Evolutionary conservation across 345 rosid genomes (phyloP).

Genomic region (Anastatica hierochuntica): DNA sequence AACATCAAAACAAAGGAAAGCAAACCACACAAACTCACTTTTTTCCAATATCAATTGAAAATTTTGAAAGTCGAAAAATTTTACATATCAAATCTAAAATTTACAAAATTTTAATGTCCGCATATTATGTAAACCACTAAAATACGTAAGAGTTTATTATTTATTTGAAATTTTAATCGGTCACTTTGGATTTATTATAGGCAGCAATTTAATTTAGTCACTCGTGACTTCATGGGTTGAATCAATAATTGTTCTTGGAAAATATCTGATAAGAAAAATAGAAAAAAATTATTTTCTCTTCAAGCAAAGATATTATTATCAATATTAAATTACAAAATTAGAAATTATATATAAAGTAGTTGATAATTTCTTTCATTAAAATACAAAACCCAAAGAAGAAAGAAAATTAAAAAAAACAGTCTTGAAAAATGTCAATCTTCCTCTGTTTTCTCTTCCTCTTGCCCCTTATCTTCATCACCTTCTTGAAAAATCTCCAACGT

Average conservation of each 20-base stretch:
- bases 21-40: no score
- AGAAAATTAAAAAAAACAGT: background rate
- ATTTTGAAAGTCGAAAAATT: no score
- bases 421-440: conserved; percentile 4
- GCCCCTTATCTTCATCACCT: conserved; percentile 11
- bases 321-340: no score
- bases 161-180: background rate
- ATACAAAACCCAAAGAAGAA: background rate
- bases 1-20: no score
- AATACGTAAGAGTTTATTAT: background rate
- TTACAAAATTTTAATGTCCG: no score
- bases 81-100: no score
- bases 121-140: no score
- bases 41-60: no score
- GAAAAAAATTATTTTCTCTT: background rate
- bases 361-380: background rate
- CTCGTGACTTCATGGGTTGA: background rate
- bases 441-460: conserved; percentile 34
- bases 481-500: conserved; percentile 8
- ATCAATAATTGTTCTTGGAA: background rate
- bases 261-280: background rate
- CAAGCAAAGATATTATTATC: no score
- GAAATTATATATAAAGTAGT: background rate
- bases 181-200: background rate
- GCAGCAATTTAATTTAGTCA: background rate